Evolutionary conservation across 176 grass and related monocot species (phyloP), one percentile per base, ranked within the genome.

Genomic region (Oryza longistaminata): DNA sequence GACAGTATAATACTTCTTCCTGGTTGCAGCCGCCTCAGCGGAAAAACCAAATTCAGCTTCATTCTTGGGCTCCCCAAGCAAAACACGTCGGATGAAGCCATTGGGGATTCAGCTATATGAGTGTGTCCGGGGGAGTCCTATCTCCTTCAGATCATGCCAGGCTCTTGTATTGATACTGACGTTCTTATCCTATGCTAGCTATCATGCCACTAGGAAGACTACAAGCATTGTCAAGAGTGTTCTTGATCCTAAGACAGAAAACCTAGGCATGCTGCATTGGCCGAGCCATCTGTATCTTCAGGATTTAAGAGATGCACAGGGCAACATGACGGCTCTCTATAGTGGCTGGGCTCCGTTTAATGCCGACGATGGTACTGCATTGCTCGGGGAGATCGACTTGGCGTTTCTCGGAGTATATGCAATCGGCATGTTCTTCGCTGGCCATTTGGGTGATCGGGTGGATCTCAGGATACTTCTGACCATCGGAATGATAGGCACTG

Each of bases 141-240:
- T 96, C 39, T 89, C 94, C 73, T 96, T 91, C 88, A 91, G 82
- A 91, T 88, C 88, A 73, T 91, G 83, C 26, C 91, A 93, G 80
- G 83, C 77, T 49, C 85, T 93, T 76, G 94, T 96, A 16, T 76
- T 96, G 74, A 31, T 83, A 14, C 26, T 89, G 27, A 96, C 94
- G 1, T 96, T 96, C 72, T 67, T 96, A 14, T 88, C 91, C 22
- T 96, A 96, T 24, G 91, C 91, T 50, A 93, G 91, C 68, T 96
- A 96, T 33, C 94, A 96, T 87, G 94, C 94, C 62, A 91, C 94
- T 44, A 85, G 94, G 78, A 96, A 96, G 70, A 93, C 94, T 6
- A 93, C 94, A 64, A 96, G 91, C 73, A 91, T 96, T 69, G 91
- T 96, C 48, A 96, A 96, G 78, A 89, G 88, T 82, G 94, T 96